Percentiles rank a stretch among this genome's conserved stretches.
Conservation (phyloP, 768 basidiomycete species). For the Lactarius deliciosus region DNA sequence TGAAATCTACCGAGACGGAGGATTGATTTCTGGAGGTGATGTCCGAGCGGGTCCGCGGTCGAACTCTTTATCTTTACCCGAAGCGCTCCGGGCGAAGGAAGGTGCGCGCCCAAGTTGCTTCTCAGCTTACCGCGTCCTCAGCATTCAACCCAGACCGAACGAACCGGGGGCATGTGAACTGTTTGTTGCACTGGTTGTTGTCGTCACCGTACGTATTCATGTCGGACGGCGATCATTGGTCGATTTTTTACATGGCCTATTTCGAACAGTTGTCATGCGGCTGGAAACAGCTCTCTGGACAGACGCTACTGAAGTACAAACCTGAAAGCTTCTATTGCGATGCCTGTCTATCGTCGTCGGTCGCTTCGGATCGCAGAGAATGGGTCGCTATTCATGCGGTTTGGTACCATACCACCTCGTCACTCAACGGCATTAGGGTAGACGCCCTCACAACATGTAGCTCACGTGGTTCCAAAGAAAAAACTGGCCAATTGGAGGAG, state of each 20-base stretch:
- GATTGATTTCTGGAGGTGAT: not conserved
- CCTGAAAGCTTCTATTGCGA: not conserved
- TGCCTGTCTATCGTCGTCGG: not conserved
- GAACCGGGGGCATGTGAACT: not conserved
- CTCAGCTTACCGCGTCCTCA: not conserved
- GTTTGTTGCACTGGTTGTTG: not conserved
- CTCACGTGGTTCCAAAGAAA: not conserved
- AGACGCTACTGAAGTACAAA: not conserved
- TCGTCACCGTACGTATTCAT: not conserved
- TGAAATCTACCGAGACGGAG: not conserved
- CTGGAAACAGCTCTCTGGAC: not conserved
- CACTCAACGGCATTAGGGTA: not conserved
- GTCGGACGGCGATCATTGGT: not conserved
- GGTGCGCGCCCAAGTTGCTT: not conserved
- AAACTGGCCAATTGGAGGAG: not conserved
- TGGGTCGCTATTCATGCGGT: not conserved
- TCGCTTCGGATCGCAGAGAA: not conserved
- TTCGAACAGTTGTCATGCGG: not conserved
- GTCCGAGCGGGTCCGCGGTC: not conserved
- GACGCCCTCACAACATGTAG: not conserved
- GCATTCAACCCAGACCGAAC: not conserved
- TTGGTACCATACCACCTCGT: not conserved
- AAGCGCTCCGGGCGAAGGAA: not conserved
- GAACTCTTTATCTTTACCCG: not conserved
- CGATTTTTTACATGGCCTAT: not conserved